Evolutionary conservation across 176 grass and related monocot genomes (phyloP).

Genomic region (Musa schizocarpa): DNA sequence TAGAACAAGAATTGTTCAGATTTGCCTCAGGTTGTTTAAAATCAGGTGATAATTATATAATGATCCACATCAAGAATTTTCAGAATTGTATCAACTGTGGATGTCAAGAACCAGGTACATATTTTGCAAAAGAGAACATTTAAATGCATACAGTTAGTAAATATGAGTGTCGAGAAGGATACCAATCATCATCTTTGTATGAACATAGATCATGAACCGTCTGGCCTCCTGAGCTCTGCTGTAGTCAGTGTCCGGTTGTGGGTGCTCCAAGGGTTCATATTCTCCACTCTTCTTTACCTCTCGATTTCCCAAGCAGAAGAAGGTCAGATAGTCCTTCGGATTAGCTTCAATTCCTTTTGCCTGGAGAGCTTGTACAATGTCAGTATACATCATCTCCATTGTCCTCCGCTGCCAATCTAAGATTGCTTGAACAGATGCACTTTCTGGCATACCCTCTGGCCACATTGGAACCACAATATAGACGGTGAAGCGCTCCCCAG

Average conservation of each 20-base stretch:
- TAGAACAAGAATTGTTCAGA: too few species aligned
- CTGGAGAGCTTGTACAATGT: conserved; percentile 28
- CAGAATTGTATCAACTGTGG: too few species aligned
- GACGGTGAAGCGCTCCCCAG: conserved; percentile 35
- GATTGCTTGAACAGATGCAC: conserved; percentile 59
- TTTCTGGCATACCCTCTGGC: conserved; percentile 60
- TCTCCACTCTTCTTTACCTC: conserved; percentile 68
- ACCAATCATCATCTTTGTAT: conserved; percentile 42
- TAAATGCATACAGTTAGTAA: background rate
- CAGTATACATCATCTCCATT: conserved; percentile 74
- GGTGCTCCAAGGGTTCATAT: conserved; percentile 57
- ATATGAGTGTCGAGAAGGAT: background rate
- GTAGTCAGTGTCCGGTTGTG: conserved; percentile 40
- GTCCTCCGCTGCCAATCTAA: conserved; percentile 56
- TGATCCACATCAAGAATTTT: too few species aligned
- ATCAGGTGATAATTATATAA: too few species aligned
- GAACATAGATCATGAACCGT: conserved; percentile 76
- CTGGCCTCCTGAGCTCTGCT: conserved; percentile 34
- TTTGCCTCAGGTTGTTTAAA: too few species aligned
- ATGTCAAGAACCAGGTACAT: too few species aligned
- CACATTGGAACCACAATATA: conserved; percentile 70
- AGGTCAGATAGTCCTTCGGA: conserved; percentile 52
- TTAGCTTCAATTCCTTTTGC: conserved; percentile 28
- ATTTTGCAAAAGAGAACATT: background rate
- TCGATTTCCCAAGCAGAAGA: conserved; percentile 73